phyloP scores from a whole-genome alignment of 1,284 basidiomycete species.

The Neonothopanus nambi region DNA sequence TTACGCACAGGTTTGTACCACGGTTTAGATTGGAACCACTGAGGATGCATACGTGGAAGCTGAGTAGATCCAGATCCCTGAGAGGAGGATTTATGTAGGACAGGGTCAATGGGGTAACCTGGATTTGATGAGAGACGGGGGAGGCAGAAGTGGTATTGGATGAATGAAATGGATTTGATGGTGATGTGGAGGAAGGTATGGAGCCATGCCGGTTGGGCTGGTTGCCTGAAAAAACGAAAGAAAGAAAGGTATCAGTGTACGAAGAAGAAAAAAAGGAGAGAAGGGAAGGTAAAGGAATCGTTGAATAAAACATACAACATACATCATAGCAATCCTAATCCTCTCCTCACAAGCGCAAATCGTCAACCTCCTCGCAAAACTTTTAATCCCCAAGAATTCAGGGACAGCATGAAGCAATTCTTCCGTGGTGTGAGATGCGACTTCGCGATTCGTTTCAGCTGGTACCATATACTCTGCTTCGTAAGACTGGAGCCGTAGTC shows the following conservation, averaged over 20 bases:
- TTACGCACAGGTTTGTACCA: constrained; percentile 44
- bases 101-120: constrained; percentile 26
- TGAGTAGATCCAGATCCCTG: background rate
- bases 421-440: constrained; percentile 37
- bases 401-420: constrained; percentile 40
- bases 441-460: constrained; percentile 35
- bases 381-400: constrained; percentile 34
- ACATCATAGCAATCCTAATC: constrained; percentile 47
- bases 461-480: constrained; percentile 41
- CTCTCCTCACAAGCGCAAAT: constrained; percentile 38
- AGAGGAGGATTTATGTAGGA: constrained; percentile 13
- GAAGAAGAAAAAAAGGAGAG: background rate
- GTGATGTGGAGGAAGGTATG: constrained; percentile 24
- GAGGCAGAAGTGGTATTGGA: constrained; percentile 37
- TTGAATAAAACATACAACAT: constrained; percentile 20
- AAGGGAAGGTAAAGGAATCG: background rate
- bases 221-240: constrained; percentile 31
- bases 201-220: constrained; percentile 32
- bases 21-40: constrained; percentile 33
- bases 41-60: constrained; percentile 17
- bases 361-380: constrained; percentile 30
- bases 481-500: constrained; percentile 32
- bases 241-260: background rate
- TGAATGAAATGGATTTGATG: constrained; percentile 26
- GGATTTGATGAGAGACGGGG: constrained; percentile 31